phyloP scores from a whole-genome alignment of 129 eudicot genomes.

The Escallonia rubra region DNA sequence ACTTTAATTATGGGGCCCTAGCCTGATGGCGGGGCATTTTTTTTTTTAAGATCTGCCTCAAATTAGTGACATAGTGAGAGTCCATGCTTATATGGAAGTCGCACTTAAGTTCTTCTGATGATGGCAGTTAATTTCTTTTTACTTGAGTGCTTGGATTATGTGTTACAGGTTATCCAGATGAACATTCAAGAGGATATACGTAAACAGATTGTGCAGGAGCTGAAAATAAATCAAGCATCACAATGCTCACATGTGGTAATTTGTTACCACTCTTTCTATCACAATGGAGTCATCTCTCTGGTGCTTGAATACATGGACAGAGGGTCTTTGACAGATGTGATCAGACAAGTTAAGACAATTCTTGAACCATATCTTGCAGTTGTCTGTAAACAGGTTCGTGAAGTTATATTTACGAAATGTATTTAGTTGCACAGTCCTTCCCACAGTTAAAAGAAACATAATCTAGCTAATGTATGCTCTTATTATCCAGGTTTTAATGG shows the following conservation, averaged over 20 bases:
- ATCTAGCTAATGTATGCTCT: not conserved
- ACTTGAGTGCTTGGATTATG: not conserved
- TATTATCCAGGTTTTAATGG: constrained; percentile 70
- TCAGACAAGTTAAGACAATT: constrained; percentile 87
- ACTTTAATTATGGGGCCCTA: not conserved
- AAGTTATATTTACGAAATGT: not conserved
- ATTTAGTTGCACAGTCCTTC: not conserved
- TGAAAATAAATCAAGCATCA: constrained; percentile 90
- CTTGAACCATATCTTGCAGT: constrained; percentile 99
- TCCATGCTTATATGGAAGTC: not conserved
- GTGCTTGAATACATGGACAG: constrained; percentile 98
- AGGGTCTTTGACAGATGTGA: constrained; percentile 83
- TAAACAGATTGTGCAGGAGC: constrained; percentile 95
- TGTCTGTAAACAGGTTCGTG: constrained; percentile 84
- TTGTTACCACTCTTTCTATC: constrained; percentile 93
- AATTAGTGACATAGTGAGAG: not conserved
- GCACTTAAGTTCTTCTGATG: not conserved
- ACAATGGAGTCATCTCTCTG: constrained; percentile 88
- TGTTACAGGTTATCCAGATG: constrained; percentile 91
- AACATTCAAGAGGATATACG: constrained; percentile 96
- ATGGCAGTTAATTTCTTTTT: not conserved
- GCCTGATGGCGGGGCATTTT: not conserved
- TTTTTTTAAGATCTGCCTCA: not conserved
- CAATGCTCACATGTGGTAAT: constrained; percentile 86
- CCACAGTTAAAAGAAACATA: not conserved